Evolutionary conservation across 2,329 filamentous ascomycete species (phyloP), one percentile per base, ranked within the genome.

Genomic region (Calonectria multiphialidica): DNA sequence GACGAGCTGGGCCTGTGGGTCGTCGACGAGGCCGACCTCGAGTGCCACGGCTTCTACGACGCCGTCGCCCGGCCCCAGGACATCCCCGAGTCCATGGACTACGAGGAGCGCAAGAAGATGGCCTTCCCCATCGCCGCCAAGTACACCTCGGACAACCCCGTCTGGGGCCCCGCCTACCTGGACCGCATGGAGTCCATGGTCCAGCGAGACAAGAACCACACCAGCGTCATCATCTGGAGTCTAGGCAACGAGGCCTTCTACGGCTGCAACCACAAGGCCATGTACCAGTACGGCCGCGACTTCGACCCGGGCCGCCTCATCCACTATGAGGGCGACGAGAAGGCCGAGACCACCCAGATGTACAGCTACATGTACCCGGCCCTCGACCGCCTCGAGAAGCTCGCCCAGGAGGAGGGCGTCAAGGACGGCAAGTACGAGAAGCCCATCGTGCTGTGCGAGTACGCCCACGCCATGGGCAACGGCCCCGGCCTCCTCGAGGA

Each of bases 241-340:
- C 85, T 95, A 0, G 93, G 93, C 0, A 95, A 95, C 77, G 93
- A 95, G 79, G 89, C 92, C 0, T 94, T 93, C 79, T 94, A 93
- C 77, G 93, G 93, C 0, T 84, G 85, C 10, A 94, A 95, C 78
- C 91, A 93, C 77, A 86, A 86, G 55, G 90, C 89, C 40, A 95
- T 95, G 93, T 91, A 92, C 75, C 83, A 91, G 4, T 92, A 89
- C 79, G 87, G 88, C 62, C 92, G 90, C 72, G 71, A 82, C 1
- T 83, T 87, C n/a, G 92, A 94, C 74, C 85, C 88, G 0, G 87
- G 87, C 1, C 85, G 92, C 7, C 86, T 89, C 0, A 85, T 94
- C 0, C 92, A 94, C 80, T 94, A 94, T 77, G 92, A 94, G 79
- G 91, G 90, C 1, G 92, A 94, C 68, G 82, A 85, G 2, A 81